These are phyloP conservation scores for Aquilaria sinensis DNA, from an alignment of 345 rosid species.

Conservation along the genomic window DNA sequence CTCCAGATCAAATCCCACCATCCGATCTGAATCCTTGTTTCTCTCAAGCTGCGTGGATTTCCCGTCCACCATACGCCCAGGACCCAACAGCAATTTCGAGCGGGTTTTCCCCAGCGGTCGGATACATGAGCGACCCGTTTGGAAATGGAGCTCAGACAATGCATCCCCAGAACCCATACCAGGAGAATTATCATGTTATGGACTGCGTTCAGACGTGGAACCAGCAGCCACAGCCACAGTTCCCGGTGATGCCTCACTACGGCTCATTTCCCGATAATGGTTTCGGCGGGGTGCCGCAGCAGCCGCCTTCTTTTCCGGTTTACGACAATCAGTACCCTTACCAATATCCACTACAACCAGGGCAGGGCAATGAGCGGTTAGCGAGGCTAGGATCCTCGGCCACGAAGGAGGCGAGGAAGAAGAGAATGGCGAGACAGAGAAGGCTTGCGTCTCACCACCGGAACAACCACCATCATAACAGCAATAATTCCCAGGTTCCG, in stretches of 20 bases:
- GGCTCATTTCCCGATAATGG: conserved; percentile 23
- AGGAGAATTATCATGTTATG: conserved; percentile 29
- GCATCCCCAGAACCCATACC: conserved; percentile 20
- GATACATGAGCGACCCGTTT: conserved; percentile 37
- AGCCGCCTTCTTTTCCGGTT: conserved; percentile 38
- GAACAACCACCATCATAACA: conserved; percentile 22
- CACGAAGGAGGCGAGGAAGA: conserved; percentile 93
- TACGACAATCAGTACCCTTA: conserved; percentile 50
- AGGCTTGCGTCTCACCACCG: conserved; percentile 53
- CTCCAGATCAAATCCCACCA: conserved; percentile 25
- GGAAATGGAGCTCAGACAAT: conserved; percentile 27
- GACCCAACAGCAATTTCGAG: conserved; percentile 26
- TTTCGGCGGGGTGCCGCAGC: conserved; percentile 20
- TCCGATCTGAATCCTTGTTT: conserved; percentile 40
- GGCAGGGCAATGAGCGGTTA: conserved; percentile 40
- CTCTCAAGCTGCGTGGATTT: conserved; percentile 39
- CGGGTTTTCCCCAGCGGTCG: conserved; percentile 28
- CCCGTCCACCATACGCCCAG: conserved; percentile 27
- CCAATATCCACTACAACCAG: conserved; percentile 33
- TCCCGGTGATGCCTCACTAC: conserved; percentile 28
- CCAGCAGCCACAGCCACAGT: conserved; percentile 27
- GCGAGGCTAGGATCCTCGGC: conserved; percentile 65
- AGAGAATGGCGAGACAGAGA: conserved; percentile 96
- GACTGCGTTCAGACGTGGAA: conserved; percentile 41
- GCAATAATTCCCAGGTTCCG: conserved; percentile 35